These are phyloP conservation scores for Arthromyces matolae DNA, from an alignment of 768 basidiomycete species.

Conservation along the genomic window DNA sequence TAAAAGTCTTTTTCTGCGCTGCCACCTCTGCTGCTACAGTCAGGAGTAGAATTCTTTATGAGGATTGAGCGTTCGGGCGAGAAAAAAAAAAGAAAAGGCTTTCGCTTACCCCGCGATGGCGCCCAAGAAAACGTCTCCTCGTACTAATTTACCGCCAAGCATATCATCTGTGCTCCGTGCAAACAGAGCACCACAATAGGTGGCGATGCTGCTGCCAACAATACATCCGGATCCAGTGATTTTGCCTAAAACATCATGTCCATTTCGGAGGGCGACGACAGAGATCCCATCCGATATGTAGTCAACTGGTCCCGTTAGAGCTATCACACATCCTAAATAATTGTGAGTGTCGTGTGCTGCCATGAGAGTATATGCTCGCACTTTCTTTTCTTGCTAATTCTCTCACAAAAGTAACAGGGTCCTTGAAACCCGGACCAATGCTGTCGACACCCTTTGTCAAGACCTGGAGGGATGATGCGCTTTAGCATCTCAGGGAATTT, in stretches of 20 bases:
- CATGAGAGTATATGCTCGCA: constrained; percentile 32
- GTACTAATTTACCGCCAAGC: constrained; percentile 51
- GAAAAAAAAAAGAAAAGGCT: neutral
- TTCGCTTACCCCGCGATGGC: constrained; percentile 71
- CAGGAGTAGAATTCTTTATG: constrained; percentile 48
- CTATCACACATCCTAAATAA: constrained; percentile 69
- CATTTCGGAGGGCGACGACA: constrained; percentile 72
- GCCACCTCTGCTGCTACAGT: constrained; percentile 64
- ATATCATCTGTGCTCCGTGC: constrained; percentile 30
- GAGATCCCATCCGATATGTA: constrained; percentile 79
- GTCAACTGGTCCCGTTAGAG: constrained; percentile 76
- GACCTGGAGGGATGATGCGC: constrained; percentile 40
- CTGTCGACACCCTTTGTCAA: constrained; percentile 83
- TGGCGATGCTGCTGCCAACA: constrained; percentile 70
- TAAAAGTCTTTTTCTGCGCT: constrained; percentile 41
- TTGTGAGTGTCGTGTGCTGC: neutral
- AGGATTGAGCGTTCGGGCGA: constrained; percentile 4
- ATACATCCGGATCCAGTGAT: constrained; percentile 94
- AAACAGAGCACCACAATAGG: constrained; percentile 67
- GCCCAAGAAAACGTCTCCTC: constrained; percentile 73
- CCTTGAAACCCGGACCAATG: constrained; percentile 68
- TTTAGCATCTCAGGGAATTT: no score
- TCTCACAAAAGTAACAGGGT: constrained; percentile 69
- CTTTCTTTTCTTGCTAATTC: constrained; percentile 70
- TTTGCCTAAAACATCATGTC: constrained; percentile 63